Evolutionary conservation across 2,329 filamentous ascomycete genomes (phyloP), one percentile per base, ranked within the genome.

Genomic region (Eutypa lata): DNA sequence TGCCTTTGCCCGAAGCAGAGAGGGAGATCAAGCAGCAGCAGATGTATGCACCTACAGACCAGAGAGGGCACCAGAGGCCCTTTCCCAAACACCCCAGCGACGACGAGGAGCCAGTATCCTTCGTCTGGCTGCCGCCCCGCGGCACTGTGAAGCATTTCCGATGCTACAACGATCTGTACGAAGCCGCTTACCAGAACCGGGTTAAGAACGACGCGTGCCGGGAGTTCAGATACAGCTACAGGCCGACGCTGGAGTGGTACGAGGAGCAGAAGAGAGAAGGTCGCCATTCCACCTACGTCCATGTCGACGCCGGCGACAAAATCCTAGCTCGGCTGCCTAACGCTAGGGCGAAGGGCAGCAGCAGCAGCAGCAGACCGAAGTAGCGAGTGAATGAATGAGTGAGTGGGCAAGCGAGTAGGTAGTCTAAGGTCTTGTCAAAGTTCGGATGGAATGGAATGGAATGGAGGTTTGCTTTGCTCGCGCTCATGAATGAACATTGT

Each of bases 211-310:
- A 54, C 6, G 42, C 52, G 3, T 60, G 60, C 18, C 53, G 46
- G 5, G 51, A 44, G 2, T 72, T 77, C 61, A 10, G 47, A 24
- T 81, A 74, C 58, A 61, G 61, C 16, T 83, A 77, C 57, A 63
- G 61, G 42, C 73, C 77, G 8, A 84, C 81, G 2, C 54, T 69
- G 54, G 66, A 75, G 4, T 84, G 82, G 82, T 84, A 84, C 56
- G 58, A 59, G 3, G 68, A 75, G 37, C 76, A 80, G 56, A 58
- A 69, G 22, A 61, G 63, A 1, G 77, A 79, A 59, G 78, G 77
- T 2, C 71, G 79, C 19, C 75, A 72, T 1, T 80, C 71, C 51
- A 74, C 76, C 49, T 79, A 83, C 55, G 67, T 84, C 3, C 60
- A 65, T 4, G 73, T 84, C 5, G 66, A 66, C 31, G 53, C 64